phyloP scores from a whole-genome alignment of 768 basidiomycete species.

The Suillus hirtellus region DNA sequence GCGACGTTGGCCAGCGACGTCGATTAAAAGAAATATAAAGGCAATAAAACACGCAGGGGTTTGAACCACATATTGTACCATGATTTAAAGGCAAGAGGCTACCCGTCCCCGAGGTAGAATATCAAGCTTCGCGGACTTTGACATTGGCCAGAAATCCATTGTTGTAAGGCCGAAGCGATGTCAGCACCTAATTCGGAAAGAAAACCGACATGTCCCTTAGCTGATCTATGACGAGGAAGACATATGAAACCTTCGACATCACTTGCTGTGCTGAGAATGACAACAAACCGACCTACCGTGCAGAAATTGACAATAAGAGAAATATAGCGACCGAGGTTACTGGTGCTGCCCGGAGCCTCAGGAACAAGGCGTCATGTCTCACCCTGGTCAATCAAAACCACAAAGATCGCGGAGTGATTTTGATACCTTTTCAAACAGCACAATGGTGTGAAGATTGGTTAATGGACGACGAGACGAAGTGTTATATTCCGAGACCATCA shows the following conservation, averaged over 20 bases:
- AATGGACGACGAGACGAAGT: not conserved
- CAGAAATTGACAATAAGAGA: constrained; percentile 8
- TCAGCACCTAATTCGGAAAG: constrained; percentile 8
- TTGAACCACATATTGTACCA: not conserved
- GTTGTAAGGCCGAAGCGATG: constrained; percentile 17
- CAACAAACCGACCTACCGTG: constrained; percentile 22
- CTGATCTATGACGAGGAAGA: constrained; percentile 6
- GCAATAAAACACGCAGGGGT: constrained; percentile 14
- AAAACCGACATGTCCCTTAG: not conserved
- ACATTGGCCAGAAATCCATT: constrained; percentile 21
- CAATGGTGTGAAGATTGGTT: not conserved
- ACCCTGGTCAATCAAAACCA: constrained; percentile 31
- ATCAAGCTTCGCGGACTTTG: constrained; percentile 15
- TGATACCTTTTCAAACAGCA: not conserved
- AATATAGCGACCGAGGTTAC: constrained; percentile 10
- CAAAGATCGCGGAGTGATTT: constrained; percentile 13
- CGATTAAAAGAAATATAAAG: constrained; percentile 22
- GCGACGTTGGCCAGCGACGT: constrained; percentile 51
- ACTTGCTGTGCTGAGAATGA: constrained; percentile 14
- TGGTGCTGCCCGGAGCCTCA: constrained; percentile 14
- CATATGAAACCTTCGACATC: constrained; percentile 2
- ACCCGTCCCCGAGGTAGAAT: constrained; percentile 13
- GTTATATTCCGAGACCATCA: constrained; percentile 62
- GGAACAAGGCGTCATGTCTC: constrained; percentile 30
- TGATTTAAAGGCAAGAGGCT: constrained; percentile 23